Evolutionary conservation across 768 basidiomycete genomes (phyloP), one percentile per base, ranked within the genome.

Genomic region (Panaeolus cyanescens): DNA sequence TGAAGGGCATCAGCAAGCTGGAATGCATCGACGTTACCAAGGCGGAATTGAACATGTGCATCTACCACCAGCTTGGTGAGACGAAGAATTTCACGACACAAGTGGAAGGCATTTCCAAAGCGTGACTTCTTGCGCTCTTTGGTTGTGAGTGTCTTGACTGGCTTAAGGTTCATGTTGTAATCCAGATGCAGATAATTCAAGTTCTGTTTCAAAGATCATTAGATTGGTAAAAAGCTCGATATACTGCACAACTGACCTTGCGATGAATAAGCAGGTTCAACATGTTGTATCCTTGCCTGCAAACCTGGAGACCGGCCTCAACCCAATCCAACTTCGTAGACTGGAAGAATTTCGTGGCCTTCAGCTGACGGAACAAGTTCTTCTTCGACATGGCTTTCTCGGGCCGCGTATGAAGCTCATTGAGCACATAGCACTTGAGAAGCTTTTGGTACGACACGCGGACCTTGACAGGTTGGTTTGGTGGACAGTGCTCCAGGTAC

Each of bases 311-410:
- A 66, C 97, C 97, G 2, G 96, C 97, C 75, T 99, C 97, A 34
- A 99, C 96, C 97, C 97, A 99, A 75, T 99, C 97, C 66, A 99
- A 77, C 65, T 85, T 93, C 4, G 97, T 99, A 13, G 93, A 94
- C 81, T 99, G 97, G 89, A 99, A 99, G 79, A 99, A 99, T 77
- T 99, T 99, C 60, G 97, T 99, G n/a, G 93, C 90, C 77, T 98
- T 99, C 60, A 95, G 81, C 71, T 95, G 93, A 42, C 94, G 84
- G 85, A 99, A 99, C 55, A 99, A 72, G 71, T 96, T 97, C 80
- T 96, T 95, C 87, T 96, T 99, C 65, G 93, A 91, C 92, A 97
- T 96, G 7, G 97, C 91, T 76, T 97, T 99, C 75, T 97, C 95
- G 5, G 89, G 84, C 50, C 92, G 83, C 58, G 89, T 89, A 69